Evolutionary conservation across 306 rosid species (phyloP).

Genomic region (Mimosa pudica): DNA sequence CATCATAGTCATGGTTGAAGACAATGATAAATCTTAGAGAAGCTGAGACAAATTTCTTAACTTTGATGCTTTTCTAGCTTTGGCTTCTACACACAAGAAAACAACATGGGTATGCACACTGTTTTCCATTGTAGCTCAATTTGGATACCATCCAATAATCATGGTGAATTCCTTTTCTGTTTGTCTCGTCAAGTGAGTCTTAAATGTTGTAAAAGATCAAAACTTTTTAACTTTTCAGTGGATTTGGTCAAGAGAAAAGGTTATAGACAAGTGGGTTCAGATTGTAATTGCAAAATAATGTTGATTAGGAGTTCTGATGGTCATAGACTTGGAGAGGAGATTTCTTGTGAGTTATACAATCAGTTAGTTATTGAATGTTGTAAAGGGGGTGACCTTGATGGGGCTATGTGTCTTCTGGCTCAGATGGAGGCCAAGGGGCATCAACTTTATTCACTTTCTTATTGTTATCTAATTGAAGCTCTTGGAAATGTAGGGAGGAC

Average conservation of each 20-base stretch:
- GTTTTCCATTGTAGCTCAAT: slow-evolving; percentile 25
- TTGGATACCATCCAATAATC: slow-evolving; percentile 34
- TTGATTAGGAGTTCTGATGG: slow-evolving; percentile 12
- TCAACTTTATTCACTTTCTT: slow-evolving; percentile 45
- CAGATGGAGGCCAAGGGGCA: slow-evolving; percentile 62
- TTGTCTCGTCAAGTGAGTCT: slow-evolving; percentile 28
- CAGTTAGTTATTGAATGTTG: slow-evolving; percentile 50
- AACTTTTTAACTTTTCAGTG: slow-evolving; percentile 20
- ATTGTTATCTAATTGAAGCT: slow-evolving; percentile 56
- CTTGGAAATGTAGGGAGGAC: slow-evolving; percentile 73
- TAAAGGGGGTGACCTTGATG: slow-evolving; percentile 55
- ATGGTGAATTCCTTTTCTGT: slow-evolving; percentile 31
- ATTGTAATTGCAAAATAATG: slow-evolving; percentile 21
- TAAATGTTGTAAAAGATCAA: slow-evolving; percentile 18
- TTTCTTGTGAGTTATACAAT: slow-evolving; percentile 47
- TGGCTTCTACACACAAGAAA: not conserved
- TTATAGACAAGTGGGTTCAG: slow-evolving; percentile 30
- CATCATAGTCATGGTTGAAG: not conserved
- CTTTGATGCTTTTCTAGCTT: not conserved
- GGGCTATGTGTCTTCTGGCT: slow-evolving; percentile 61
- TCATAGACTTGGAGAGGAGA: slow-evolving; percentile 45
- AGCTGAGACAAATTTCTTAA: not conserved
- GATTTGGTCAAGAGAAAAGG: slow-evolving; percentile 27
- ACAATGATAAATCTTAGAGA: not conserved
- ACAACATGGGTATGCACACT: slow-evolving; percentile 36